Percentiles rank a stretch among this genome's conserved stretches.
These are phyloP conservation scores for Aureobasidium sp. DNA, from an alignment of 2,329 filamentous ascomycete genomes.

Conservation along the genomic window DNA sequence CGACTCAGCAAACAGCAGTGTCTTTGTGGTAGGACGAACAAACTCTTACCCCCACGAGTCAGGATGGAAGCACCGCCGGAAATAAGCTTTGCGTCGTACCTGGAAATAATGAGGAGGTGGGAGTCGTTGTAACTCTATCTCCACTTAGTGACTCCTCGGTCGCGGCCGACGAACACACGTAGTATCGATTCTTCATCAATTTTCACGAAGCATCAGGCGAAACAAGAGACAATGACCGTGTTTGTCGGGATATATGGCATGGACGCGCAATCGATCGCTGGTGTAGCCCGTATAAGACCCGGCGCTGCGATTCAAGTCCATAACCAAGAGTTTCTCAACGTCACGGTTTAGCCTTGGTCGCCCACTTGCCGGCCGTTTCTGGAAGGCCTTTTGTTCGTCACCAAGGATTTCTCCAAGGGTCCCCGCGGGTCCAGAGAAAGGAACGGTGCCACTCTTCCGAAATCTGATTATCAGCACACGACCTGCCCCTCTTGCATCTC, in stretches of 20 bases:
- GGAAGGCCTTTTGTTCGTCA: not conserved
- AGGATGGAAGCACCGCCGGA: not conserved
- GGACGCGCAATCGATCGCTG: not conserved
- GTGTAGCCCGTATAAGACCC: not conserved
- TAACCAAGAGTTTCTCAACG: not conserved
- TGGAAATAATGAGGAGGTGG: not conserved
- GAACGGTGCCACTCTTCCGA: conserved; percentile 6
- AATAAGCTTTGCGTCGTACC: not conserved
- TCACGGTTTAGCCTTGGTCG: not conserved
- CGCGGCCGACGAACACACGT: not conserved
- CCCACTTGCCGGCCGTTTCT: not conserved
- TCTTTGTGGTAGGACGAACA: not conserved
- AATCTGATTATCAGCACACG: not conserved
- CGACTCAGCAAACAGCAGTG: not conserved
- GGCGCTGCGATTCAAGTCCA: not conserved
- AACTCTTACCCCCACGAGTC: not conserved
- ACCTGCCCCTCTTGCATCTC: not conserved
- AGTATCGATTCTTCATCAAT: not conserved
- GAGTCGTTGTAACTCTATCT: conserved; percentile 9
- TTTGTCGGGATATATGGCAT: not conserved
- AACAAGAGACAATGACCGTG: not conserved
- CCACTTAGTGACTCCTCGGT: not conserved
- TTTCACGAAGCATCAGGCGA: not conserved
- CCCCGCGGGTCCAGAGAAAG: conserved; percentile 1
- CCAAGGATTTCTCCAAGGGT: not conserved